Percentiles rank a stretch among this genome's conserved stretches.
These are phyloP conservation scores for Coccomyxa sp. DNA, from an alignment of 139 green algal species.

Conservation along the genomic window DNA sequence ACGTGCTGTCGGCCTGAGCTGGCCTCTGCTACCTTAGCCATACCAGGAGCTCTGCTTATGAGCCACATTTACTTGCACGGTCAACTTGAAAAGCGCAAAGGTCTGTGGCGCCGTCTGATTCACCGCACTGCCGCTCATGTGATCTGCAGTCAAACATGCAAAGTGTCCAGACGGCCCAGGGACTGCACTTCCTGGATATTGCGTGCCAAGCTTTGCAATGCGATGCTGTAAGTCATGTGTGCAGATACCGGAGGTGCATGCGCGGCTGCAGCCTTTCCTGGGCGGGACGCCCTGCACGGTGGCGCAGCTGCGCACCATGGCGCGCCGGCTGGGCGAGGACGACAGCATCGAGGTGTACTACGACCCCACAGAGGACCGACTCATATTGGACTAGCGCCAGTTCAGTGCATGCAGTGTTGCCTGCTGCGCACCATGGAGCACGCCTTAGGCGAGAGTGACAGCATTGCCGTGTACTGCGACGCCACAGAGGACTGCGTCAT, in stretches of 20 bases:
- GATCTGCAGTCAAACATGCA: too few relatives aligned
- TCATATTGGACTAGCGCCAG: too few relatives aligned
- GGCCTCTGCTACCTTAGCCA: not conserved
- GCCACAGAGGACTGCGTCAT: not conserved
- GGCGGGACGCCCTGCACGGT: not conserved
- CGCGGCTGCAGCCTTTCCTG: not conserved
- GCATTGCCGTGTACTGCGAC: not conserved
- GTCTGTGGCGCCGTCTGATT: too few relatives aligned
- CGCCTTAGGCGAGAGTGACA: not conserved
- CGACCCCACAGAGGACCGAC: not conserved
- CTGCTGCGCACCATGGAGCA: not conserved
- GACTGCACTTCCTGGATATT: too few relatives aligned
- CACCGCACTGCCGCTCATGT: too few relatives aligned
- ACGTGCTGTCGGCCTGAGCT: not conserved
- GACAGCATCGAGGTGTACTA: not conserved
- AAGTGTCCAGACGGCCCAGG: too few relatives aligned
- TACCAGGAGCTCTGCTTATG: too few relatives aligned
- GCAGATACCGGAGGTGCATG: not conserved
- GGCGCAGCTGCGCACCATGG: not conserved
- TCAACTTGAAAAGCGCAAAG: too few relatives aligned
- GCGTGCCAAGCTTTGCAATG: too few relatives aligned
- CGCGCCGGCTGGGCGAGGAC: not conserved
- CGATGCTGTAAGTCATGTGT: not conserved
- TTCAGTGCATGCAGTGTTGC: too few relatives aligned
- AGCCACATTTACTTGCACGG: too few relatives aligned